Evolutionary conservation across 2,329 filamentous ascomycete species (phyloP), one percentile per base, ranked within the genome.

Genomic region (Fusarium incarnatum): DNA sequence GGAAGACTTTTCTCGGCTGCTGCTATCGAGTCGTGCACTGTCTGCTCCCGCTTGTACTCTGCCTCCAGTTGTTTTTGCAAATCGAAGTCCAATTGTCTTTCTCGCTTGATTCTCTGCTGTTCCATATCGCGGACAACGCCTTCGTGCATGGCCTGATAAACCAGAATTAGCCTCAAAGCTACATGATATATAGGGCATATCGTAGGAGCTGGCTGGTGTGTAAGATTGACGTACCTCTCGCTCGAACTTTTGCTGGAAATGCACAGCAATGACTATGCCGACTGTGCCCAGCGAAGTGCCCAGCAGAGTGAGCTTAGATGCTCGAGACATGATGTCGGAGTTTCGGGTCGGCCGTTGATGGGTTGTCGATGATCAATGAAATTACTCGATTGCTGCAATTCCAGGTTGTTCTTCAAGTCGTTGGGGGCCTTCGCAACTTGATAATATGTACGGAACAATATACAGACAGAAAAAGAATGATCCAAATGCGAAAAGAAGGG

Each of bases 61-160:
- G 91, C 88, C 82, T 98, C 94, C 49, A 99, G 84, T 9, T 87
- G 88, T 68, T 86, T 88, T 79, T 99, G 96, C 88, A 97, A 89
- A 71, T 98, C 94, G 77, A 99, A 99, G 78, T 99, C 96, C 54
- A 94, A 88, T 79, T 97, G 93, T 63, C 96, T 91, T 80, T 99
- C 96, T 72, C 89, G 88, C 83, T 98, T 98, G 71, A 98, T 79
- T 47, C 92, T 90, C 79, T 97, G 94, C 77, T 97, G 94, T 78
- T 98, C 95, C 86, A 98, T 92, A 77, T 99, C 96, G 70, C 95
- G 92, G 70, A 98, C 84, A 44, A 99, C 96, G 46, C 96, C 96
- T 72, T 92, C 89, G 77, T 99, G 96, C 96, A 99, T 99, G 60
- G 93, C 92, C 96, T 95, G 68, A 25, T 32, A 52, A 15, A 32